Conservation (phyloP, 805 yeast species). For the Pichia insulana region DNA sequence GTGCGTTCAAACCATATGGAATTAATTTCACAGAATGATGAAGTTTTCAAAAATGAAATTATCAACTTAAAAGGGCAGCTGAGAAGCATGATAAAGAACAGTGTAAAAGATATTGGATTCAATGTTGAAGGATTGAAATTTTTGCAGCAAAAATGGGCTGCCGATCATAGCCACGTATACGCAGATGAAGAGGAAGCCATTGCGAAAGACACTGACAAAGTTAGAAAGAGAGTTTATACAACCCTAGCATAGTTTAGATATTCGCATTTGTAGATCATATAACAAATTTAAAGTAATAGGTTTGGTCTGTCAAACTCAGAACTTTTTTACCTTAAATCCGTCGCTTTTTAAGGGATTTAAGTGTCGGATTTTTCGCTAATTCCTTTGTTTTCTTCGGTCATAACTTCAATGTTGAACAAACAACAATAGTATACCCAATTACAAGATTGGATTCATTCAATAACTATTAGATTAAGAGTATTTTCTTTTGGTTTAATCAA, state of each 20-base stretch:
- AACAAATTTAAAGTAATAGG: too few relatives aligned
- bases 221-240: slow-evolving; percentile 64
- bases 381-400: too few relatives aligned
- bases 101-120: slow-evolving; percentile 61
- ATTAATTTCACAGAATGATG: slow-evolving; percentile 60
- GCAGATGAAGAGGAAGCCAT: slow-evolving; percentile 46
- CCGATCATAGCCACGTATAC: slow-evolving; percentile 65
- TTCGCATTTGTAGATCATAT: neutral
- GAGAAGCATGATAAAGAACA: slow-evolving; percentile 43
- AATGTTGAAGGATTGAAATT: slow-evolving; percentile 78
- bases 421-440: too few relatives aligned
- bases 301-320: too few relatives aligned
- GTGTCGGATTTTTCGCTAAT: too few relatives aligned
- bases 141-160: slow-evolving; percentile 68
- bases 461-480: too few relatives aligned
- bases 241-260: slow-evolving; percentile 18
- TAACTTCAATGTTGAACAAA: too few relatives aligned
- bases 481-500: too few relatives aligned
- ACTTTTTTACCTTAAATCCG: too few relatives aligned
- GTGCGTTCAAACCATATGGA: slow-evolving; percentile 71
- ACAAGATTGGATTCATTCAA: too few relatives aligned
- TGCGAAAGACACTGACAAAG: slow-evolving; percentile 31
- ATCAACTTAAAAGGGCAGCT: slow-evolving; percentile 54
- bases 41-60: slow-evolving; percentile 53
- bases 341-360: too few relatives aligned